Percentiles rank a stretch among this genome's conserved stretches.
Evolutionary conservation across 169 alveolate species (phyloP).

Genomic region (Neospora caninum): DNA sequence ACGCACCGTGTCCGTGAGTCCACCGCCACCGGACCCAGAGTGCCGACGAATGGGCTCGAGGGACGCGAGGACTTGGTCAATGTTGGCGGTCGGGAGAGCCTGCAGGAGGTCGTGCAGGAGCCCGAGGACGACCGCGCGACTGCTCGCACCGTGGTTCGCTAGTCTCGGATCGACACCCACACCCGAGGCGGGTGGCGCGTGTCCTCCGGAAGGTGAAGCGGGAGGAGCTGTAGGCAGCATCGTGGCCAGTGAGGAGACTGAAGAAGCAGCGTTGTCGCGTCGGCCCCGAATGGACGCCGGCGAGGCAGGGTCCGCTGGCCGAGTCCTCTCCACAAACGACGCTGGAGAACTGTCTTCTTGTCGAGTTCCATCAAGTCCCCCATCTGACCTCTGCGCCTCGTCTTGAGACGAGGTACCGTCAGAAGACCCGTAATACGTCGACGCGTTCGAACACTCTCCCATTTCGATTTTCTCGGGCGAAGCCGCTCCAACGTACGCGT

Average conservation of each 20-base stretch:
- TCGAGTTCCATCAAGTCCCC: background rate
- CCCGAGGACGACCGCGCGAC: slow-evolving; percentile 21
- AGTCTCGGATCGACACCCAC: no score
- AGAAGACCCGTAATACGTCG: background rate
- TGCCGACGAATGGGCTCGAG: background rate
- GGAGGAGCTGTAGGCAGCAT: background rate
- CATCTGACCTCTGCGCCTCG: background rate
- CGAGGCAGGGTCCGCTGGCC: background rate
- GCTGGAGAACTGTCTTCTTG: background rate
- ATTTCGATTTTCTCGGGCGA: no score
- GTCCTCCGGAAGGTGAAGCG: background rate
- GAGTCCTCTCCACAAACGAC: background rate
- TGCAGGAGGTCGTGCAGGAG: background rate
- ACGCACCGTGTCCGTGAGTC: background rate
- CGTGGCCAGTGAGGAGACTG: background rate
- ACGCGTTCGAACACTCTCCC: background rate
- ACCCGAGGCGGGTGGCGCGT: no score
- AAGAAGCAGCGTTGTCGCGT: background rate
- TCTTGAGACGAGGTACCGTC: background rate
- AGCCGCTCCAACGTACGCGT: no score
- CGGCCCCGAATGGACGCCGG: background rate
- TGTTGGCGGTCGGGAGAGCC: background rate
- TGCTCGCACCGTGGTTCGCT: background rate
- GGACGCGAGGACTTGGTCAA: background rate
- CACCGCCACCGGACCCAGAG: no score